Evolutionary conservation across 768 basidiomycete species (phyloP).

Genomic region (Filobasidium floriforme): DNA sequence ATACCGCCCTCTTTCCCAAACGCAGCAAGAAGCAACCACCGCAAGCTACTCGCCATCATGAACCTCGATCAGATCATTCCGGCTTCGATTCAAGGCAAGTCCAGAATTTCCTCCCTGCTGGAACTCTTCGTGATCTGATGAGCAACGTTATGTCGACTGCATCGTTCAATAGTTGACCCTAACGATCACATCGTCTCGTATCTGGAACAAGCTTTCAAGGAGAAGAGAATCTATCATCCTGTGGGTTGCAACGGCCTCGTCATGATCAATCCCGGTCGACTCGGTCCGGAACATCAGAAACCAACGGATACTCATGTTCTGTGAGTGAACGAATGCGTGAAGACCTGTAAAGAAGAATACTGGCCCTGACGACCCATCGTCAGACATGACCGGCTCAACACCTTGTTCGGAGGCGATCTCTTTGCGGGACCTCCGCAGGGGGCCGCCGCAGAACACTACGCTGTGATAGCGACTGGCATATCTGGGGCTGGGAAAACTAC

Average conservation of each 20-base stretch:
- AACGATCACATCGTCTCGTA: not conserved
- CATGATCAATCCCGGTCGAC: not conserved
- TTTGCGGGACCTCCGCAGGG: not conserved
- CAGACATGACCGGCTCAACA: not conserved
- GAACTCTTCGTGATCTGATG: not conserved
- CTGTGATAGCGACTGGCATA: not conserved
- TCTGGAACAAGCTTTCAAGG: not conserved
- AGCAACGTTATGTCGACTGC: not conserved
- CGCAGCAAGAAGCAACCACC: not conserved
- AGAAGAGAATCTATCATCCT: not conserved
- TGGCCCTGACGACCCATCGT: not conserved
- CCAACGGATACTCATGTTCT: not conserved
- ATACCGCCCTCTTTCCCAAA: no score
- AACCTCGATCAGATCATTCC: not conserved
- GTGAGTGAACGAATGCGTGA: not conserved
- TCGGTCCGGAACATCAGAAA: not conserved
- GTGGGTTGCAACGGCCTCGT: not conserved
- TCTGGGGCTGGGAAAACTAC: not conserved
- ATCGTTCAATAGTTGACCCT: not conserved
- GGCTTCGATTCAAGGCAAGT: not conserved
- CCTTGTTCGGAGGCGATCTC: not conserved
- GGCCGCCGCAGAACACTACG: not conserved
- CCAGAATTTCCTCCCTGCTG: not conserved
- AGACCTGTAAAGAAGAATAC: not conserved
- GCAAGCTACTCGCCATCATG: not conserved